phyloP scores from a whole-genome alignment of 768 basidiomycete species.

The Pleurotus tuber-regium region DNA sequence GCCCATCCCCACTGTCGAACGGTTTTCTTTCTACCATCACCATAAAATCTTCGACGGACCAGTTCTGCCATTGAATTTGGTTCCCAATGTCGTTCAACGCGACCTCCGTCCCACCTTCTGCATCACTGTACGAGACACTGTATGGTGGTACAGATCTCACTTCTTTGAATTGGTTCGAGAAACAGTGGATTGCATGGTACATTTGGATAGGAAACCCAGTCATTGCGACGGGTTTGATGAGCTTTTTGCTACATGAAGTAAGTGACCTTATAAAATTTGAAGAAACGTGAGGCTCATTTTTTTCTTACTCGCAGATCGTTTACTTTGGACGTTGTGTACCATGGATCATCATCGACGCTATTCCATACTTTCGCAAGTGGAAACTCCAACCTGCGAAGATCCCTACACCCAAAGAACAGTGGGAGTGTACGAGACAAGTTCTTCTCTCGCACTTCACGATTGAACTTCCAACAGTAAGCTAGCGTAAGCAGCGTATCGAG shows the following conservation, averaged over 20 bases:
- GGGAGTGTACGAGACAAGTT: slow-evolving; percentile 94
- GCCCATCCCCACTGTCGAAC: not conserved
- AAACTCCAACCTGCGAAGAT: slow-evolving; percentile 89
- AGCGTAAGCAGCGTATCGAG: not conserved
- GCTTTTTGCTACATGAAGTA: slow-evolving; percentile 93
- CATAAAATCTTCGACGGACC: not conserved
- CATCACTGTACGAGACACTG: slow-evolving; percentile 37
- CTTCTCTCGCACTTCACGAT: slow-evolving; percentile 94
- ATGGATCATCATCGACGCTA: slow-evolving; percentile 93
- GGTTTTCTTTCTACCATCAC: not conserved
- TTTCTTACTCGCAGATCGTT: slow-evolving; percentile 62
- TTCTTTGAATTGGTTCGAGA: slow-evolving; percentile 68
- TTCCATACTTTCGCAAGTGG: slow-evolving; percentile 92
- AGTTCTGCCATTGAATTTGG: slow-evolving; percentile 14
- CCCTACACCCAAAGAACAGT: slow-evolving; percentile 80
- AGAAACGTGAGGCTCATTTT: not conserved
- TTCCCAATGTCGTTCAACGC: slow-evolving; percentile 49
- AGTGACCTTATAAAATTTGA: slow-evolving; percentile 23
- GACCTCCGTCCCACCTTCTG: slow-evolving; percentile 31
- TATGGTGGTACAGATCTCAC: slow-evolving; percentile 60
- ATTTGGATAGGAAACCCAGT: slow-evolving; percentile 83
- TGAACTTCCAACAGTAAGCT: slow-evolving; percentile 81
- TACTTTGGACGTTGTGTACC: slow-evolving; percentile 96
- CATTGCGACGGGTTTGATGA: slow-evolving; percentile 91
- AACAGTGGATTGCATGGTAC: slow-evolving; percentile 86